Evolutionary conservation across 495 filamentous ascomycete genomes (phyloP).

Genomic region (Penicillium atrosanguineum): DNA sequence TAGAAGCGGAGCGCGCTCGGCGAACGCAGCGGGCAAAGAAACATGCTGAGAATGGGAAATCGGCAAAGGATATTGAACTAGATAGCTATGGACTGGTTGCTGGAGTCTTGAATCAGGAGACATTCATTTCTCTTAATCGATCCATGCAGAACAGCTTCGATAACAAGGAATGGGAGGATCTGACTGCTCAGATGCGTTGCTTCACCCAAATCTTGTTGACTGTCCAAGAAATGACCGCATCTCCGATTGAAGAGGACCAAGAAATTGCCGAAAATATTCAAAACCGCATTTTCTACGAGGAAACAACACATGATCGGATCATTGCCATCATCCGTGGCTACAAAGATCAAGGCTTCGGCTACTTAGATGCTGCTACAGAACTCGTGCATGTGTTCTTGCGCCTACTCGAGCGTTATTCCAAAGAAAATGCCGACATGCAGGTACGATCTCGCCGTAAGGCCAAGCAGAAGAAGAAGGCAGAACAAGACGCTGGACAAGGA

Average conservation of each 20-base stretch:
- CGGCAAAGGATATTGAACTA: constrained; percentile 52
- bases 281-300: constrained; percentile 96
- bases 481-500: constrained; percentile 25
- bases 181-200: constrained; percentile 87
- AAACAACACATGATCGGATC: constrained; percentile 85
- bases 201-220: constrained; percentile 79
- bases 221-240: constrained; percentile 89
- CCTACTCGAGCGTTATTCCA: constrained; percentile 89
- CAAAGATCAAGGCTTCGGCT: constrained; percentile 91
- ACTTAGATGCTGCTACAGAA: constrained; percentile 89
- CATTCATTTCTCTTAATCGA: constrained; percentile 81
- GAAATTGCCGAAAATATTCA: constrained; percentile 98
- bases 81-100: constrained; percentile 85
- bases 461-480: constrained; percentile 64
- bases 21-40: constrained; percentile 54
- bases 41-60: constrained; percentile 32
- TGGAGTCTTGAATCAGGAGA: constrained; percentile 86
- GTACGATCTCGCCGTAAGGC: constrained; percentile 73
- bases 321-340: constrained; percentile 75
- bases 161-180: constrained; percentile 79
- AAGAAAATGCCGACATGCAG: constrained; percentile 91
- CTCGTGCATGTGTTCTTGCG: constrained; percentile 87
- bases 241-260: constrained; percentile 84
- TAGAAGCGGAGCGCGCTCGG: constrained; percentile 80
- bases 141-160: constrained; percentile 76